phyloP scores from a whole-genome alignment of 2,329 filamentous ascomycete species.

The Fusarium luffae region DNA sequence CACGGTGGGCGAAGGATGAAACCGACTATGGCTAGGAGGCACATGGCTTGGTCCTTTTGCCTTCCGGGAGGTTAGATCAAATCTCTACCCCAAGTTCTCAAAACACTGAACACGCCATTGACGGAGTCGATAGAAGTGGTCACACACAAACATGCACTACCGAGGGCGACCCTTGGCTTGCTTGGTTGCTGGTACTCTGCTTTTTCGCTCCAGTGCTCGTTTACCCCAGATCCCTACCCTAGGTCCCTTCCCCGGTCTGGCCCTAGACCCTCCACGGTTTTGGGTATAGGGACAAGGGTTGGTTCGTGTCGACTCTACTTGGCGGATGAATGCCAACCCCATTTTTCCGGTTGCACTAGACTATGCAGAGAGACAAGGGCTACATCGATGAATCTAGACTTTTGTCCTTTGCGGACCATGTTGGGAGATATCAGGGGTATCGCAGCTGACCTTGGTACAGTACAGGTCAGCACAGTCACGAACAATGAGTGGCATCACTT shows the following conservation, averaged over 20 bases:
- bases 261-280: constrained; percentile 38
- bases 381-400: constrained; percentile 11
- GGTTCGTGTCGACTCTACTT: constrained; percentile 14
- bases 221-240: constrained; percentile 11
- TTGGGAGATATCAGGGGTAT: constrained; percentile 1
- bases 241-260: constrained; percentile 14
- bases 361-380: constrained; percentile 7
- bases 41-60: background rate
- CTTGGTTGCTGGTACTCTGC: background rate
- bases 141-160: background rate
- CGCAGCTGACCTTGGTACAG: background rate
- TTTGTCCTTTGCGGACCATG: background rate
- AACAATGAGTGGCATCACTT: background rate
- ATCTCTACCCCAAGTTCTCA: background rate
- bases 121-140: background rate
- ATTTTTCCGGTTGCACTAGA: constrained; percentile 45
- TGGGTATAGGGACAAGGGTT: constrained; percentile 16
- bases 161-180: background rate
- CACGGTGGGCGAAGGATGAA: constrained; percentile 14
- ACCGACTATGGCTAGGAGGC: background rate
- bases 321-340: constrained; percentile 40
- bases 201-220: constrained; percentile 12
- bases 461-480: background rate
- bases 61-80: background rate
- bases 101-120: background rate